A percentile compares a stretch with the other conserved stretches of the same genome.
Conservation (phyloP, 75 land plant species). For the Cunninghamia lanceolata region DNA sequence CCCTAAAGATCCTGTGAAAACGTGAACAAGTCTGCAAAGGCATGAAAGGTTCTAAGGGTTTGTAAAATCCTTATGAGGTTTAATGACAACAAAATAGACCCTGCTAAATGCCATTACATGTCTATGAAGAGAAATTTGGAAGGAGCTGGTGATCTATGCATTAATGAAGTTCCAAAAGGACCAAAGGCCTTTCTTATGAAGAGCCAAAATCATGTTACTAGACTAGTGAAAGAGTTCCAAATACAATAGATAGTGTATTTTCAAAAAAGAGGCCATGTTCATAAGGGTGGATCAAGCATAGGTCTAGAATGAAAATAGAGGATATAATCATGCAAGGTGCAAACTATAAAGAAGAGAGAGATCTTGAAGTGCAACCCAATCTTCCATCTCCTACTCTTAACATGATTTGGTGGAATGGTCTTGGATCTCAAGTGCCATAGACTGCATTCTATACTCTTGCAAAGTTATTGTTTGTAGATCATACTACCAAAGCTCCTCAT, state of each 20-base stretch:
- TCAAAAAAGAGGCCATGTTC: neutral
- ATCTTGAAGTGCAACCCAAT: neutral
- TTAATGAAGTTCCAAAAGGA: too few relatives aligned
- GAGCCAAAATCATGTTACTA: too few relatives aligned
- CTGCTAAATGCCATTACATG: too few relatives aligned
- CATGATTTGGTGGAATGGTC: slow-evolving; percentile 1
- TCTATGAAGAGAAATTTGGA: too few relatives aligned
- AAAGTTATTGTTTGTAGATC: neutral
- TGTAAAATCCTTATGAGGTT: too few relatives aligned
- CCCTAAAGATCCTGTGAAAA: too few relatives aligned
- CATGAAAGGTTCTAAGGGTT: too few relatives aligned
- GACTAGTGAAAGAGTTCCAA: too few relatives aligned
- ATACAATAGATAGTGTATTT: neutral
- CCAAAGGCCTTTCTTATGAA: too few relatives aligned
- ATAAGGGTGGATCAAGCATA: neutral
- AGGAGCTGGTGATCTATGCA: too few relatives aligned
- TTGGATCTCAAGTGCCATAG: neutral
- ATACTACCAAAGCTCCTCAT: neutral
- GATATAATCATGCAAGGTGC: neutral
- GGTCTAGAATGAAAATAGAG: neutral
- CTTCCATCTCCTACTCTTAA: neutral
- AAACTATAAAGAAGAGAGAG: neutral
- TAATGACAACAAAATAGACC: too few relatives aligned
- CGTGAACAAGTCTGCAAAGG: too few relatives aligned
- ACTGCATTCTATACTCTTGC: neutral